Percentiles rank a stretch among this genome's conserved stretches.
Evolutionary conservation across 129 eudicot species (phyloP).

Genomic region (Chrysanthemum seticuspe): DNA sequence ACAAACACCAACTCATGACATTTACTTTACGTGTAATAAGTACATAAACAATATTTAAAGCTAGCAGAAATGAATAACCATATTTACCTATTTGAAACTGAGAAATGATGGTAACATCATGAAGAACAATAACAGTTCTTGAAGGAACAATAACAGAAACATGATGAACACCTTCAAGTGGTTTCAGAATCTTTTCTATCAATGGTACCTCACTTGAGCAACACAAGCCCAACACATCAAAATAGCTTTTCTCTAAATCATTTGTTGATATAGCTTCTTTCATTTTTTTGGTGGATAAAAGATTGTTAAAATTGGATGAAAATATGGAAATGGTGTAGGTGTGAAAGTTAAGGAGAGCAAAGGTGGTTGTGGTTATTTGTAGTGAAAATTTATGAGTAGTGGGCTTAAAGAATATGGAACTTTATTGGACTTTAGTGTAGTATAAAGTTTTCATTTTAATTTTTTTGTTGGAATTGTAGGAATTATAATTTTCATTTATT

Average conservation of each 20-base stretch:
- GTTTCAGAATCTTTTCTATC: conserved; percentile 57
- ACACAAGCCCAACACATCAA: conserved; percentile 74
- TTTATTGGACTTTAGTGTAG: too few relatives aligned
- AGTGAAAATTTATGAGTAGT: too few relatives aligned
- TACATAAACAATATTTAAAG: not conserved
- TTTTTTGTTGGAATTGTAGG: too few relatives aligned
- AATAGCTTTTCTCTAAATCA: conserved; percentile 58
- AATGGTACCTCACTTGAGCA: conserved; percentile 74
- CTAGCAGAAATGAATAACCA: not conserved
- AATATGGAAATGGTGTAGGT: not conserved
- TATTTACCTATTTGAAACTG: conserved; percentile 60
- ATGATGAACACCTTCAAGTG: conserved; percentile 60
- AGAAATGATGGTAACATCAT: conserved; percentile 57
- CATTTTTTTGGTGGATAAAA: not conserved
- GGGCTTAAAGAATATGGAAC: too few relatives aligned
- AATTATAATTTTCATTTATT: too few relatives aligned
- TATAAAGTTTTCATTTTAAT: too few relatives aligned
- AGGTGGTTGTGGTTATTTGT: too few relatives aligned
- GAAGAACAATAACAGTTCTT: conserved; percentile 67
- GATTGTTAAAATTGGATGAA: not conserved
- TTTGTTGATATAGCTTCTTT: conserved; percentile 18
- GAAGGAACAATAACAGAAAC: conserved; percentile 71
- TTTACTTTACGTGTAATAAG: not conserved
- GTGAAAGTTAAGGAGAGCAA: too few relatives aligned
- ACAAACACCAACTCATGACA: too few relatives aligned